Conservation (phyloP, 805 yeast species). For the Yueomyces sinensis region DNA sequence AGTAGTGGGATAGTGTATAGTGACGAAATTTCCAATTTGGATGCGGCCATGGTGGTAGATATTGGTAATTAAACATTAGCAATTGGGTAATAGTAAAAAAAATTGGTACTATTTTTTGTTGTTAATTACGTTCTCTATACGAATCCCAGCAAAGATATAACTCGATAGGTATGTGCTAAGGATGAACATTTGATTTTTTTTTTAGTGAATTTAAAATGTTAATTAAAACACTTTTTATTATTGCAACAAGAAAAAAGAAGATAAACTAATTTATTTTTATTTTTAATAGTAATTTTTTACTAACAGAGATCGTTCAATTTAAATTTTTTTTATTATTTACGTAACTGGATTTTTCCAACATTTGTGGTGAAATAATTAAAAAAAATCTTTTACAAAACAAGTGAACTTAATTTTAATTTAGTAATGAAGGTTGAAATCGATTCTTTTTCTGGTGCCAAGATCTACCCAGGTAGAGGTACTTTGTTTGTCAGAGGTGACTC, state of each 20-base stretch:
- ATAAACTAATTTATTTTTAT: no score
- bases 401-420: background rate
- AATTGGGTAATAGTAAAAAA: background rate
- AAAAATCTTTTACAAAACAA: no score
- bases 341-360: background rate
- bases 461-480: constrained; percentile 99
- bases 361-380: background rate
- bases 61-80: background rate
- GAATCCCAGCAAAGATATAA: background rate
- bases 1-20: no score
- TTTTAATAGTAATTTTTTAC: background rate
- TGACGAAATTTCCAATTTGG: background rate
- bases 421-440: constrained; percentile 97
- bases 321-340: no score
- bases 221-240: background rate
- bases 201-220: background rate
- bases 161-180: background rate
- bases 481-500: constrained; percentile 99
- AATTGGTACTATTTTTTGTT: background rate
- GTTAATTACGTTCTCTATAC: no score
- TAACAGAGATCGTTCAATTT: background rate
- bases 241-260: no score
- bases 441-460: constrained; percentile 97
- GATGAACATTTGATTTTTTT: background rate
- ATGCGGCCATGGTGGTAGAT: background rate